phyloP scores from a whole-genome alignment of 2,329 filamentous ascomycete genomes.

The Daldinia eschscholtzii region DNA sequence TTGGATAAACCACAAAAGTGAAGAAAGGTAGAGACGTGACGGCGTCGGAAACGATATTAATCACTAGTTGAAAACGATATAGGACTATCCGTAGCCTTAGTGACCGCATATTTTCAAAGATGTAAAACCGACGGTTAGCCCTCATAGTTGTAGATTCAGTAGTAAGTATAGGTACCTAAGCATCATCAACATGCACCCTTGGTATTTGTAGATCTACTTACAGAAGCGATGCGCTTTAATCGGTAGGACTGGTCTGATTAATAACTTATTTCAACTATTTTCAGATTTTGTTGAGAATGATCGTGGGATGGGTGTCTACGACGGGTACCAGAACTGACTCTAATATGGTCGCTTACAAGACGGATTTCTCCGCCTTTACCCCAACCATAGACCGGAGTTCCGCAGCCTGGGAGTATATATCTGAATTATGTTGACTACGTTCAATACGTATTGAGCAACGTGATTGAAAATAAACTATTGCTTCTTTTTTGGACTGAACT shows the following conservation, averaged over 20 bases:
- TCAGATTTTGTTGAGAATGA: constrained; percentile 9
- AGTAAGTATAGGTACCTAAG: neutral
- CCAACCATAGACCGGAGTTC: constrained; percentile 34
- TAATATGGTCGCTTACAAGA: constrained; percentile 1
- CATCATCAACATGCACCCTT: neutral
- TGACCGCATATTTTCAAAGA: neutral
- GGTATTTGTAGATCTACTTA: neutral
- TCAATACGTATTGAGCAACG: neutral
- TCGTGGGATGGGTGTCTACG: constrained; percentile 6
- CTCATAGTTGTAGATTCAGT: neutral
- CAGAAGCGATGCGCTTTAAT: neutral
- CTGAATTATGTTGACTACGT: neutral
- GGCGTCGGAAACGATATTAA: neutral
- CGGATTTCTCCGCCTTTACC: constrained; percentile 14
- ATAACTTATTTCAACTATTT: neutral
- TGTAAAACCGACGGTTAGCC: neutral
- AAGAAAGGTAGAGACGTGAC: neutral
- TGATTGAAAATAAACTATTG: neutral
- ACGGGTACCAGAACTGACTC: constrained; percentile 1
- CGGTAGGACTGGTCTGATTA: neutral
- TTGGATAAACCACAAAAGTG: neutral
- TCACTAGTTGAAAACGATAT: no score
- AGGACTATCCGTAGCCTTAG: neutral
- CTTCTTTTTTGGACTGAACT: neutral
- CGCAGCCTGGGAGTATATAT: constrained; percentile 16